phyloP scores from a whole-genome alignment of 768 basidiomycete genomes.

The Auricularia sp. region DNA sequence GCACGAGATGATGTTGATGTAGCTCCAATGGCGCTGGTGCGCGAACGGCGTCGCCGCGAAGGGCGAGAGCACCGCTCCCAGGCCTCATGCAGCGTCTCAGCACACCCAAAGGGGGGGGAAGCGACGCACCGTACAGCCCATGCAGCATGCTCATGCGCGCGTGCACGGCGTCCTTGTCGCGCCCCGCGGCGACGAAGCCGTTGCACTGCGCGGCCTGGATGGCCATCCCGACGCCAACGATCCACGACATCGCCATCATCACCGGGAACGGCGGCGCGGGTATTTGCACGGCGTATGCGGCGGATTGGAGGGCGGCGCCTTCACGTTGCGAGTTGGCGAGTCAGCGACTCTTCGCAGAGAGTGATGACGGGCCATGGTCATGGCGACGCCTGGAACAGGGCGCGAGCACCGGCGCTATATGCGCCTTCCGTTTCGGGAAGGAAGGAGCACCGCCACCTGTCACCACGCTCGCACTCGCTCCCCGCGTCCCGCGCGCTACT shows the following conservation, averaged over 20 bases:
- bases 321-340: too few species aligned
- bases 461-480: too few species aligned
- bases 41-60: neutral
- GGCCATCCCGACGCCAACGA: conserved; percentile 44
- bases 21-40: neutral
- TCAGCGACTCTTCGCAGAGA: too few species aligned
- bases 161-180: conserved; percentile 40
- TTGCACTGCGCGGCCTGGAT: conserved; percentile 62
- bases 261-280: conserved; percentile 55
- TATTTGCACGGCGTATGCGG: conserved; percentile 45
- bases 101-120: too few species aligned
- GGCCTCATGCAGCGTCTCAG: neutral
- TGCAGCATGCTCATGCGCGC: conserved; percentile 63
- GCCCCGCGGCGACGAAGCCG: conserved; percentile 47
- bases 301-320: conserved; percentile 37
- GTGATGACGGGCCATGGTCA: too few species aligned
- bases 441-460: too few species aligned
- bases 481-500: too few species aligned
- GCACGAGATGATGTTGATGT: conserved; percentile 2
- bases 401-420: too few species aligned
- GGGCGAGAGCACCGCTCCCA: neutral
- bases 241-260: conserved; percentile 38
- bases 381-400: too few species aligned
- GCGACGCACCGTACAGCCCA: conserved; percentile 45
- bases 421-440: too few species aligned